Conservation (phyloP, 1,139 yeast genomes). For the Scheffersomyces titani region DNA sequence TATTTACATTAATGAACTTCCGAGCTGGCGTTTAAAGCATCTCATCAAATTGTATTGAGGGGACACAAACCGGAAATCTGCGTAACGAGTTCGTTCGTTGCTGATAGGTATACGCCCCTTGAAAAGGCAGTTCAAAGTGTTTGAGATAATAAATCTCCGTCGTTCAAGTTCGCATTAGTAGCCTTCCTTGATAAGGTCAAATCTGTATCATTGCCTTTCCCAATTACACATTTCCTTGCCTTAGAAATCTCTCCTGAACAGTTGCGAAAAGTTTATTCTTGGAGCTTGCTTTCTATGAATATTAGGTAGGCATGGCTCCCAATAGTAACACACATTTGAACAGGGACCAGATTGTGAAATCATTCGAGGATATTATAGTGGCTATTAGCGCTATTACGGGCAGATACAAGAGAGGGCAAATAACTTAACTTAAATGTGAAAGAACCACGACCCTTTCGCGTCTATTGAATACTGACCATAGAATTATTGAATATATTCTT, state of each 20-base stretch:
- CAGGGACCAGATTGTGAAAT: background rate
- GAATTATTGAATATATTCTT: background rate
- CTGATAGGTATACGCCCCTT: slow-evolving; percentile 5
- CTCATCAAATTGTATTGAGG: slow-evolving; percentile 2
- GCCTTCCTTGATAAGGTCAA: background rate
- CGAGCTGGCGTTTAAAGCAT: slow-evolving; percentile 6
- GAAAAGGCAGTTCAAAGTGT: slow-evolving; percentile 4
- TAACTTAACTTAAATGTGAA: background rate
- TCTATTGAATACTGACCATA: background rate
- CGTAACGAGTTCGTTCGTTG: slow-evolving; percentile 5
- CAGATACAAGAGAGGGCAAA: background rate
- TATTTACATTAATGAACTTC: slow-evolving; percentile 2
- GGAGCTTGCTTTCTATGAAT: slow-evolving; percentile 3
- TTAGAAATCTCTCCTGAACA: slow-evolving; percentile 4
- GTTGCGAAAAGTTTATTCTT: slow-evolving; percentile 1
- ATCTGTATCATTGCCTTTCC: slow-evolving; percentile 6
- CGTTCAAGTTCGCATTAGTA: slow-evolving; percentile 1
- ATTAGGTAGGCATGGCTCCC: slow-evolving; percentile 7
- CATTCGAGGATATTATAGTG: background rate
- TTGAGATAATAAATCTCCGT: slow-evolving; percentile 8
- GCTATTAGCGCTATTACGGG: background rate
- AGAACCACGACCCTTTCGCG: background rate
- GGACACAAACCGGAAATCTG: slow-evolving; percentile 1
- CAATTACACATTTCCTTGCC: slow-evolving; percentile 7
- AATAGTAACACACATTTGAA: background rate